These are phyloP conservation scores for Elongisporangium anandrum DNA, from an alignment of 352 stramenopile genomes.

Conservation along the genomic window DNA sequence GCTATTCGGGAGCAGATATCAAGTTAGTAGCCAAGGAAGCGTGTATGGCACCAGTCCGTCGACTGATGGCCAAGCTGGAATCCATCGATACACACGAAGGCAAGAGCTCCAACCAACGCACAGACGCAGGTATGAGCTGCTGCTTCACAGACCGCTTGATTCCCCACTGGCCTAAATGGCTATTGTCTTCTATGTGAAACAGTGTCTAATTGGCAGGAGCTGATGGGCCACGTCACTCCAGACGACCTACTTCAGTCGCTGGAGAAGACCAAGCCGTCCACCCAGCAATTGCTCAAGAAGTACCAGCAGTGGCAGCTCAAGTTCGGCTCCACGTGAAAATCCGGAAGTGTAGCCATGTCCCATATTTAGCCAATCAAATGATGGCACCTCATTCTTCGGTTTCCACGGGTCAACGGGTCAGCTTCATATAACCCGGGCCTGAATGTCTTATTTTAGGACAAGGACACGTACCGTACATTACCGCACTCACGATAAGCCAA, in stretches of 20 bases:
- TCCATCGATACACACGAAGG: constrained; percentile 17
- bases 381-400: not conserved
- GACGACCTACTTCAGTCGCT: constrained; percentile 50
- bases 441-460: not conserved
- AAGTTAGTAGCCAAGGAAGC: constrained; percentile 84
- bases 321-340: constrained; percentile 73
- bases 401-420: not conserved
- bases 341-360: not conserved
- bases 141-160: not conserved
- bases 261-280: constrained; percentile 76
- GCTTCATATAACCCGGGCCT: too few relatives aligned
- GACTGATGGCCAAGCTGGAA: constrained; percentile 68
- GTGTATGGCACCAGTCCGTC: constrained; percentile 74
- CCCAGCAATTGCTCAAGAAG: constrained; percentile 69
- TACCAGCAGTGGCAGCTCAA: constrained; percentile 80
- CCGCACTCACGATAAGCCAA: not conserved
- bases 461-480: not conserved
- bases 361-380: not conserved
- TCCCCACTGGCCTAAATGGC: not conserved
- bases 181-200: constrained; percentile 5
- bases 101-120: constrained; percentile 17
- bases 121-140: constrained; percentile 6
- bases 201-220: constrained; percentile 39
- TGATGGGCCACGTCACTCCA: constrained; percentile 56
- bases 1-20: constrained; percentile 82